These are phyloP conservation scores for Hortaea sp. DNA, from an alignment of 2,329 filamentous ascomycete species.

Conservation along the genomic window DNA sequence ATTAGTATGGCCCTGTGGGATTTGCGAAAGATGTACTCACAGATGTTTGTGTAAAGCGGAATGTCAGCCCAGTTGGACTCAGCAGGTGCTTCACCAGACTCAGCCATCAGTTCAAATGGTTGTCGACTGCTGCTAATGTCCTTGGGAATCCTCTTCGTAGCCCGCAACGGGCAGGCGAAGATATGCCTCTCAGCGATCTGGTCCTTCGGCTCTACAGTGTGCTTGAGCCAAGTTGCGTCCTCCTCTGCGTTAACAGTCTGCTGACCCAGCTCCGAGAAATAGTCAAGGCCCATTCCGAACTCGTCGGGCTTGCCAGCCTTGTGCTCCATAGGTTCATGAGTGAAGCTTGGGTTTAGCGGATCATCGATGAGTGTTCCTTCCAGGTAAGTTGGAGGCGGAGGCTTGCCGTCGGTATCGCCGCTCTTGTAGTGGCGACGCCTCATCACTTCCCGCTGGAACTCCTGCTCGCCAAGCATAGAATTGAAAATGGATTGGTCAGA, in stretches of 20 bases:
- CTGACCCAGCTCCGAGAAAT: conserved; percentile 10
- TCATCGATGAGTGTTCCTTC: conserved; percentile 7
- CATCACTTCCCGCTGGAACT: conserved; percentile 20
- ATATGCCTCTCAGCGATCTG: conserved; percentile 1
- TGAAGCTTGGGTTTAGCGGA: conserved; percentile 8
- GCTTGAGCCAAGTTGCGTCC: conserved; percentile 8
- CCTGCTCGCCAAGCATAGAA: conserved; percentile 20
- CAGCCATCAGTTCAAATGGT: neutral
- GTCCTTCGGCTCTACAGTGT: conserved; percentile 5
- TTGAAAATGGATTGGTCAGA: conserved; percentile 16
- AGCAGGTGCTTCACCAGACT: neutral
- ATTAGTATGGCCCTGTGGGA: neutral
- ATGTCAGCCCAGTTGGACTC: neutral
- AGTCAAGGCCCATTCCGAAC: conserved; percentile 13
- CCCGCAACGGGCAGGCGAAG: neutral
- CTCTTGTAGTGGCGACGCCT: conserved; percentile 12
- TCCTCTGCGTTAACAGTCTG: conserved; percentile 6
- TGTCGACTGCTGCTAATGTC: neutral
- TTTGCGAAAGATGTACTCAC: neutral
- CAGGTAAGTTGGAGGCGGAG: conserved; percentile 1
- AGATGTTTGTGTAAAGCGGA: neutral
- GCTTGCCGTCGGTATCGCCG: conserved; percentile 6
- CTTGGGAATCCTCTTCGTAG: neutral
- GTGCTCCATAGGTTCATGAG: conserved; percentile 3
- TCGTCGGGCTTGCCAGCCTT: conserved; percentile 11